Conservation (phyloP, 495 filamentous ascomycete genomes). For the Annulohypoxylon stygium region DNA sequence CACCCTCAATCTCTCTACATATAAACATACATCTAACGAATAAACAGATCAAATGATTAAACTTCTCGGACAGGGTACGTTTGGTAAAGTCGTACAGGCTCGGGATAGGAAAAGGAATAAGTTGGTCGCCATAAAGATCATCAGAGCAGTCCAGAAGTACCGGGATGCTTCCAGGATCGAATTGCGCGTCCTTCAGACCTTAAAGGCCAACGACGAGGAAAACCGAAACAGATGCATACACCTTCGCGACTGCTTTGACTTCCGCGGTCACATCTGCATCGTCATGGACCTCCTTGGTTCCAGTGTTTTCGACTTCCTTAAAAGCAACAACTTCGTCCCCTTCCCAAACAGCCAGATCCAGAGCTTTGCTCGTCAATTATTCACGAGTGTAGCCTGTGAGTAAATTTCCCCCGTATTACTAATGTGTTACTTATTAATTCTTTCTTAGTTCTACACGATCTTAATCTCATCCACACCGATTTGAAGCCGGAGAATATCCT, state of each 20-base stretch:
- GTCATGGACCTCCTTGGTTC: conserved; percentile 96
- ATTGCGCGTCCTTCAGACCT: conserved; percentile 88
- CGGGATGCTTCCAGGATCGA: conserved; percentile 97
- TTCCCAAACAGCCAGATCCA: conserved; percentile 99
- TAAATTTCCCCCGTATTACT: conserved; percentile 28
- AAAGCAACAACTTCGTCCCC: conserved; percentile 92
- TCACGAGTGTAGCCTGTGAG: conserved; percentile 99
- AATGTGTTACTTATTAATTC: conserved; percentile 47
- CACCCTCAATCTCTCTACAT: neutral
- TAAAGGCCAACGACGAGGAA: conserved; percentile 87
- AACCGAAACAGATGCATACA: conserved; percentile 99
- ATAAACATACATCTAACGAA: conserved; percentile 49
- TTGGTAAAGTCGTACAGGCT: conserved; percentile 97
- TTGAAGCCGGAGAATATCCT: conserved; percentile 99
- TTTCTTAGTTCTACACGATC: conserved; percentile 86
- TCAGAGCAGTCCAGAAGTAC: conserved; percentile 97
- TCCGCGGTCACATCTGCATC: conserved; percentile 97
- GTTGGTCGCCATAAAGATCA: conserved; percentile 95
- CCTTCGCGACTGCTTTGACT: conserved; percentile 96
- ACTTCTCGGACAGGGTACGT: conserved; percentile 95
- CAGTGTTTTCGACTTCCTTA: conserved; percentile 98
- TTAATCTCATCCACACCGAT: conserved; percentile 98
- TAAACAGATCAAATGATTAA: conserved; percentile 82
- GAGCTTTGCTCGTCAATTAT: conserved; percentile 91
- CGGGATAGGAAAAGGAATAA: conserved; percentile 79